phyloP scores from a whole-genome alignment of 2,329 filamentous ascomycete genomes.

The Pyrenophora teres region DNA sequence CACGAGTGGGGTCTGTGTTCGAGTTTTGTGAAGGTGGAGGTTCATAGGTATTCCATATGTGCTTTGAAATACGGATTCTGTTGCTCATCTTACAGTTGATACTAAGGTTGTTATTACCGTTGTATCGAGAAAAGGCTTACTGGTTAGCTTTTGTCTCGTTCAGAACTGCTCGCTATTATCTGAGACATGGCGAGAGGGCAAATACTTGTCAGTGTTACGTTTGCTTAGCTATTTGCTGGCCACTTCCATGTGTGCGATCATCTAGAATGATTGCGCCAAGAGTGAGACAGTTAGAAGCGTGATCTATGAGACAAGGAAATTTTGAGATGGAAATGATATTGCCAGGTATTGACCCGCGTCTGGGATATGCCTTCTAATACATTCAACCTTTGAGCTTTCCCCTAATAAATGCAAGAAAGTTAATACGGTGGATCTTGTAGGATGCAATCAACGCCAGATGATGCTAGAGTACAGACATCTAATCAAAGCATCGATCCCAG shows the following conservation, averaged over 20 bases:
- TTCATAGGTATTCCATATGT: conserved; percentile 18
- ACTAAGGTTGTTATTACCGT: not conserved
- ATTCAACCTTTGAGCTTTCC: too few relatives aligned
- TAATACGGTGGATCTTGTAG: too few relatives aligned
- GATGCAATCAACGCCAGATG: too few relatives aligned
- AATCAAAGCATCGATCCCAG: conserved; percentile 67
- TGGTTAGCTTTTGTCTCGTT: too few relatives aligned
- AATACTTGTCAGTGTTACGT: not conserved
- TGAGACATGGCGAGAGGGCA: not conserved
- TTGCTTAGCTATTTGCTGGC: conserved; percentile 1
- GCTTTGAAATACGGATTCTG: conserved; percentile 16
- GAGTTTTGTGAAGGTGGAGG: too few relatives aligned
- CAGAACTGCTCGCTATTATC: not conserved
- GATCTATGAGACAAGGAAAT: not conserved
- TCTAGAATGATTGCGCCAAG: not conserved
- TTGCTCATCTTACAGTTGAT: not conserved
- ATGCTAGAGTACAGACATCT: not conserved
- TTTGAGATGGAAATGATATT: too few relatives aligned
- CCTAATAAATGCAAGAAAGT: too few relatives aligned
- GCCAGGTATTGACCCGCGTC: too few relatives aligned
- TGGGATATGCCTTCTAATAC: too few relatives aligned
- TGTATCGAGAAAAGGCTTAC: too few relatives aligned
- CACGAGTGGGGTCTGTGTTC: not conserved
- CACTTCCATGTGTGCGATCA: not conserved
- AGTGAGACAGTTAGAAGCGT: not conserved